Evolutionary conservation across 345 rosid genomes (phyloP), one percentile per base, ranked within the genome.

Genomic region (Dovyalis caffra): DNA sequence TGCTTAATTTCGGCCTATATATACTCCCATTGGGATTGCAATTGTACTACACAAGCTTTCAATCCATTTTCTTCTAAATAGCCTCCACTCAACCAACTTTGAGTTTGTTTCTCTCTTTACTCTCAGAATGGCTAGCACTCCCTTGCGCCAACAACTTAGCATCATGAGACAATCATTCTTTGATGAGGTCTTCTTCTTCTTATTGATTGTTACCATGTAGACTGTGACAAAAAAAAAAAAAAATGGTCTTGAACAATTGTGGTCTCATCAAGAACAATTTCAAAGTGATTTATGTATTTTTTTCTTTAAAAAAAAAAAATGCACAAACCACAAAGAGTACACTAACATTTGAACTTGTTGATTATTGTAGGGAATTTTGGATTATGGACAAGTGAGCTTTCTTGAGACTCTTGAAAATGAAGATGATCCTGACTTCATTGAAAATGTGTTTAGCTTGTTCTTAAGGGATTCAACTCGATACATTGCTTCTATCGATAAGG

Each of bases 391-490:
- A 11, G 45, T 37, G 51, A 45, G 21, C 35, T 25, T 35, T 12
- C 18, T 66, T 0, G 69, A 66, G 69, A 35, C 23, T n/a, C 69
- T 66, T 37, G 69, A 66, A 66, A 11, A 20, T 21, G 45, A 66
- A 15, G 69, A 66, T 66, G 25, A 66, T 66, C 69, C 69, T 35
- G 49, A 66, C 38, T 66, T 66, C 38, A 43, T 66, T 23, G 49
- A 66, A 35, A 26, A 35, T 37, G 8, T 66, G 2, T 66, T 66
- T 35, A 43, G 8, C 38, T n/a, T 66, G 69, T 66, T 33, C 35
- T 66, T 66, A 23, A 35, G 49, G 29, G 69, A 66, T 66, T 66
- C 69, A 66, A 8, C 49, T 1, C 35, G 31, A 66, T 37, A 35
- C 28, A 35, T 66, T 5, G 49, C 47, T 23, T 66, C 69, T 5